phyloP scores from a whole-genome alignment of 2,329 filamentous ascomycete species.

The Hypocreales sp. region DNA sequence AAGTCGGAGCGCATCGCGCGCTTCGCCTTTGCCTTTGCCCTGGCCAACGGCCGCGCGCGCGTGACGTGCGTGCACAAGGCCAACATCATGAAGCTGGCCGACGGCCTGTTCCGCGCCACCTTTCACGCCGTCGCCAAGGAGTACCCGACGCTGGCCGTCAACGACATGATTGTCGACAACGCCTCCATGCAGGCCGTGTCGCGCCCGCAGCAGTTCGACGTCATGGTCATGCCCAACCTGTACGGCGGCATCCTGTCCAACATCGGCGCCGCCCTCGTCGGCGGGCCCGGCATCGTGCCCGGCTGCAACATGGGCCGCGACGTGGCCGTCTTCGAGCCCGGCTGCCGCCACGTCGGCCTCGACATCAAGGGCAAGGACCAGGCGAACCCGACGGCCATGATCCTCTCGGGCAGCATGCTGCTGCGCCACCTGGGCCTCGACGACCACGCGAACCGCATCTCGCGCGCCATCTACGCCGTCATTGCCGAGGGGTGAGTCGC shows the following conservation, averaged over 20 bases:
- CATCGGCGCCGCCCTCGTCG: slow-evolving; percentile 92
- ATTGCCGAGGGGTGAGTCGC: slow-evolving; percentile 73
- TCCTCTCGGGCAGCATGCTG: slow-evolving; percentile 93
- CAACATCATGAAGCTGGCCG: slow-evolving; percentile 99
- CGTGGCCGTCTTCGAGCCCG: slow-evolving; percentile 95
- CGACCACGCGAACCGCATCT: slow-evolving; percentile 96
- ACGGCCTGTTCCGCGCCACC: slow-evolving; percentile 96
- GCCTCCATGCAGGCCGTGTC: slow-evolving; percentile 98
- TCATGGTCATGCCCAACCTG: slow-evolving; percentile 99
- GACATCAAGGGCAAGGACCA: slow-evolving; percentile 99
- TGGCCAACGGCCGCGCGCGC: slow-evolving; percentile 98
- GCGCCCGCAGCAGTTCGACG: slow-evolving; percentile 93
- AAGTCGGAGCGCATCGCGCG: slow-evolving; percentile 99
- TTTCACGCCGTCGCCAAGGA: slow-evolving; percentile 89
- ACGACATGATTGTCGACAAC: slow-evolving; percentile 99
- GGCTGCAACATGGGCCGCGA: slow-evolving; percentile 99
- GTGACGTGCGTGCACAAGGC: slow-evolving; percentile 99
- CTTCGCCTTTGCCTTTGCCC: slow-evolving; percentile 94
- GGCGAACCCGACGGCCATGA: slow-evolving; percentile 91
- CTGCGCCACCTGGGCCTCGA: slow-evolving; percentile 93
- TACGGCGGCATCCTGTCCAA: slow-evolving; percentile 99
- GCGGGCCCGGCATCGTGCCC: slow-evolving; percentile 90
- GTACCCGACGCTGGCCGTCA: slow-evolving; percentile 87
- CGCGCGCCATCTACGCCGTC: slow-evolving; percentile 61
- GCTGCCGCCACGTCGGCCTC: slow-evolving; percentile 96